Conservation (phyloP, 179 eudicot genomes). For the Spinacia oleracea region DNA sequence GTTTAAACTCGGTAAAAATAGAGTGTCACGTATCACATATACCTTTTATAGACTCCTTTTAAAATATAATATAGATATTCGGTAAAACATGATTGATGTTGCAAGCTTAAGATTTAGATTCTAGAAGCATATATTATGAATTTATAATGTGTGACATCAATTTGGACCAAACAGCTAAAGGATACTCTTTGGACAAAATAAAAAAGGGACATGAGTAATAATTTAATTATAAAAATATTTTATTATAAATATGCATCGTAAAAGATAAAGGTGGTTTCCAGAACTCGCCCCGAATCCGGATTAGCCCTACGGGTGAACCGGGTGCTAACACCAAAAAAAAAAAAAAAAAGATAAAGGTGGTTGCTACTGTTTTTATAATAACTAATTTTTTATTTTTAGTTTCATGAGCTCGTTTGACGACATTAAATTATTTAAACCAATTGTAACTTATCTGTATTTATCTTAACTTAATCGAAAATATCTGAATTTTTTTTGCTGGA, state of each 20-base stretch:
- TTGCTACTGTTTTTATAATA: slow-evolving; percentile 19
- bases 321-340: too few relatives aligned
- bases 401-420: too few relatives aligned
- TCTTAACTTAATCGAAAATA: too few relatives aligned
- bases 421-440: too few relatives aligned
- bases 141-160: slow-evolving; percentile 20
- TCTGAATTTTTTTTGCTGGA: too few relatives aligned
- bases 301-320: too few relatives aligned
- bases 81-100: slow-evolving; percentile 28
- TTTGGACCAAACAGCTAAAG: slow-evolving; percentile 32
- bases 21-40: too few relatives aligned
- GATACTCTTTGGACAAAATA: slow-evolving; percentile 20
- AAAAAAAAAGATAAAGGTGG: slow-evolving; percentile 16
- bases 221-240: neutral
- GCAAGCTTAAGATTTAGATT: slow-evolving; percentile 28
- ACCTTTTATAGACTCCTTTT: too few relatives aligned
- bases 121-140: slow-evolving; percentile 16
- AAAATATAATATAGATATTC: slow-evolving; percentile 11
- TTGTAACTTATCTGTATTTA: too few relatives aligned
- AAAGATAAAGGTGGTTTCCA: slow-evolving; percentile 11
- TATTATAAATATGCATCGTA: slow-evolving; percentile 11
- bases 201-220: too few relatives aligned
- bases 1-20: too few relatives aligned
- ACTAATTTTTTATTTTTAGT: slow-evolving; percentile 3
- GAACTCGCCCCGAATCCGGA: too few relatives aligned